Percentiles rank a stretch among this genome's conserved stretches.
Conservation (phyloP, 371 early-diverging fungal species). For the Apophysomyces variabilis region DNA sequence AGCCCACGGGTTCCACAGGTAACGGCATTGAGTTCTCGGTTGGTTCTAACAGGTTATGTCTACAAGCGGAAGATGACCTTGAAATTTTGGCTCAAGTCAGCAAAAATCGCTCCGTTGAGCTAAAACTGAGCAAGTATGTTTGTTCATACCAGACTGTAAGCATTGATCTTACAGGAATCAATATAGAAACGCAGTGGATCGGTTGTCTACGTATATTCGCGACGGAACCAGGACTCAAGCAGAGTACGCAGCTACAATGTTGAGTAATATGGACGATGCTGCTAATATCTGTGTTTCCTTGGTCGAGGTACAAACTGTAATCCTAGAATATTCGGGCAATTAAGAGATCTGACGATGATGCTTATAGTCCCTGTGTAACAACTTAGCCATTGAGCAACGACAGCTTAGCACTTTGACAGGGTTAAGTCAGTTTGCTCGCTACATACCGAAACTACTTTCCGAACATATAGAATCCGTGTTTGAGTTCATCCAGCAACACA, state of each 20-base stretch:
- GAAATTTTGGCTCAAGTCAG: slow-evolving; percentile 66
- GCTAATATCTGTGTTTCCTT: slow-evolving; percentile 26
- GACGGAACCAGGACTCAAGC: slow-evolving; percentile 60
- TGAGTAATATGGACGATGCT: slow-evolving; percentile 50
- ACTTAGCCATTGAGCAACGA: slow-evolving; percentile 36
- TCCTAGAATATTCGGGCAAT: neutral
- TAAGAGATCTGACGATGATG: neutral
- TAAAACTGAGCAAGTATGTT: slow-evolving; percentile 40
- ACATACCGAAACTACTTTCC: slow-evolving; percentile 54
- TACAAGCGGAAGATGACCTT: slow-evolving; percentile 59
- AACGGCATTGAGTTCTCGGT: neutral
- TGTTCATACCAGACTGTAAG: neutral
- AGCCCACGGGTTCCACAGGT: slow-evolving; percentile 11
- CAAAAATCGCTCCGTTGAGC: slow-evolving; percentile 55
- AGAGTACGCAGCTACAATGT: slow-evolving; percentile 62
- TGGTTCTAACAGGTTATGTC: neutral
- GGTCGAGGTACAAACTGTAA: slow-evolving; percentile 27
- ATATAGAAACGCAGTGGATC: slow-evolving; percentile 15
- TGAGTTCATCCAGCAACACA: slow-evolving; percentile 62
- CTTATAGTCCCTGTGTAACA: slow-evolving; percentile 11
- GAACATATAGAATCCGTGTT: slow-evolving; percentile 42
- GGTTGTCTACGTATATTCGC: slow-evolving; percentile 47
- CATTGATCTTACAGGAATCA: neutral
- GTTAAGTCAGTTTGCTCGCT: slow-evolving; percentile 62
- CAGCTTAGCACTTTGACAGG: slow-evolving; percentile 53